Percentiles rank a stretch among this genome's conserved stretches.
Evolutionary conservation across 169 alveolate species (phyloP).

Genomic region (Plasmodium knowlesi): DNA sequence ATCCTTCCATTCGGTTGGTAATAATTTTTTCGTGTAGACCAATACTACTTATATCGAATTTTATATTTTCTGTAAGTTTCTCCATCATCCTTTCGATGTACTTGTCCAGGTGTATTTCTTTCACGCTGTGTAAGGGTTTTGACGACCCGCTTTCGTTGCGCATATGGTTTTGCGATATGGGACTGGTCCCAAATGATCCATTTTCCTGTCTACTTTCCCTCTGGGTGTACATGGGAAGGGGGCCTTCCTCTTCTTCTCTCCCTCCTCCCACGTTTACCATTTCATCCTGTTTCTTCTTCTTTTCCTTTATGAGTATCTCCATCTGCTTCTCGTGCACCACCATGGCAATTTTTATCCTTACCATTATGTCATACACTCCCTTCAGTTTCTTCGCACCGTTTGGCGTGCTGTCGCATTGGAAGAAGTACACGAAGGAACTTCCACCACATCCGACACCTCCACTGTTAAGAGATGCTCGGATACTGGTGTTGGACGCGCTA

Average conservation of each 20-base stretch:
- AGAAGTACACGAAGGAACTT: conserved; percentile 1
- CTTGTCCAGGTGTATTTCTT: conserved; percentile 26
- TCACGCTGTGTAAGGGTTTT: conserved; percentile 4
- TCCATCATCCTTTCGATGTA: conserved; percentile 30
- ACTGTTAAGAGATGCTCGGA: background rate
- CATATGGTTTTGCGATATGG: background rate
- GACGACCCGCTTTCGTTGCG: background rate
- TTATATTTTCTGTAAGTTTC: conserved; percentile 20
- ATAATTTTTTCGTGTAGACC: conserved; percentile 78
- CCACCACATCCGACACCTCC: no score
- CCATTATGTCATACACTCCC: conserved; percentile 3
- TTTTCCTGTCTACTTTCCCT: background rate
- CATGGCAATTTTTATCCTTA: conserved; percentile 45
- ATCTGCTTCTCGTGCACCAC: conserved; percentile 61
- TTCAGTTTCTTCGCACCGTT: conserved; percentile 14
- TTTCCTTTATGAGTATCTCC: conserved; percentile 64
- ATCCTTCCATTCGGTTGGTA: conserved; percentile 77
- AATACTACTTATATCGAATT: conserved; percentile 79
- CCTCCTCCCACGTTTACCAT: background rate
- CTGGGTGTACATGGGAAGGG: background rate
- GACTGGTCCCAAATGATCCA: background rate
- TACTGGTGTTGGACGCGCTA: background rate
- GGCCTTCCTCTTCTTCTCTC: background rate
- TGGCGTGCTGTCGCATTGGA: conserved; percentile 6
- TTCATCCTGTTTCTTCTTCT: conserved; percentile 8